Evolutionary conservation across 1,139 yeast genomes (phyloP).

Genomic region (Candida mesenterica): DNA sequence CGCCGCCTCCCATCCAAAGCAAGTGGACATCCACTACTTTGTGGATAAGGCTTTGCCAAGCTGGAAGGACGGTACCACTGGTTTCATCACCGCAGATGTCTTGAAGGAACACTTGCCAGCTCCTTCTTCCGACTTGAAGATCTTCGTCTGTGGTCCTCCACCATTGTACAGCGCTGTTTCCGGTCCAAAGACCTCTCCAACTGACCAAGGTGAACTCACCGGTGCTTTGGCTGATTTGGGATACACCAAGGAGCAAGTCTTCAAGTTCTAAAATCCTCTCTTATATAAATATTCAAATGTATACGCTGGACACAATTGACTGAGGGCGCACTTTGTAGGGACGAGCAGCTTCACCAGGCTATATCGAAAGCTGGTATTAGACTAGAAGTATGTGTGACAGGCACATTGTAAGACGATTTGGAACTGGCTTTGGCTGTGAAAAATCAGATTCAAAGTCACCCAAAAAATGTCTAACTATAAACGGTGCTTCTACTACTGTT

Average conservation of each 20-base stretch:
- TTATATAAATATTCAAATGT: not conserved
- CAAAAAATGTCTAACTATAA: too few relatives aligned
- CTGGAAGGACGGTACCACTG: constrained; percentile 48
- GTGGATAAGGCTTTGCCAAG: constrained; percentile 61
- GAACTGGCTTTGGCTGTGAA: not conserved
- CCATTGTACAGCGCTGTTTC: constrained; percentile 42
- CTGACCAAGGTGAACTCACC: constrained; percentile 91
- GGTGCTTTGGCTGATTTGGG: constrained; percentile 91
- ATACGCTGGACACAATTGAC: too few relatives aligned
- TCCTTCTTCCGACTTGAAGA: constrained; percentile 86
- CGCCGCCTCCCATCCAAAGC: constrained; percentile 66
- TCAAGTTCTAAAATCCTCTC: constrained; percentile 60
- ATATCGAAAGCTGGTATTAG: not conserved
- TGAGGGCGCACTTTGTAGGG: constrained; percentile 3
- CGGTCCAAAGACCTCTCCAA: constrained; percentile 80
- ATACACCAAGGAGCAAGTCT: constrained; percentile 82
- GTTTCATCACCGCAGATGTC: constrained; percentile 38
- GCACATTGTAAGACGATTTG: too few relatives aligned
- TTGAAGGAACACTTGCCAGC: constrained; percentile 54
- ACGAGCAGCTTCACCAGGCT: not conserved
- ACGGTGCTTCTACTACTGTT: too few relatives aligned
- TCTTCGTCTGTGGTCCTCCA: constrained; percentile 59
- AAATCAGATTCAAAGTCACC: not conserved
- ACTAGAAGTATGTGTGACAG: too few relatives aligned
- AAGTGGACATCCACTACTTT: constrained; percentile 74